Evolutionary conservation across 495 filamentous ascomycete species (phyloP), one percentile per base, ranked within the genome.

Genomic region (Astrothelium macrocarpum): DNA sequence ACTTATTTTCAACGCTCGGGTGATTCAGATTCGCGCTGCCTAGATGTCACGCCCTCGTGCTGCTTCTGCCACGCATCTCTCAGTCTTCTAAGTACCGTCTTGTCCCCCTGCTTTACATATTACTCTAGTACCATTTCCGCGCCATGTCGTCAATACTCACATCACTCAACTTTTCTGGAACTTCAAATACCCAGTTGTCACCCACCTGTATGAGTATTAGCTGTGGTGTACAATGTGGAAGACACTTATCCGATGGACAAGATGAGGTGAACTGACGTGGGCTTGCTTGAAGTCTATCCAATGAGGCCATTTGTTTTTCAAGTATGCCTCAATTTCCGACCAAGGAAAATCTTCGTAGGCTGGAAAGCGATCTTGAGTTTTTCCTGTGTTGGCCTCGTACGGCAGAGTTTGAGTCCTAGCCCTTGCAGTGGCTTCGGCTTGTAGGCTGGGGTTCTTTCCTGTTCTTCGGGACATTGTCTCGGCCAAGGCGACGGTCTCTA

Each of bases 271-370:
- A 29, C 60, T n/a, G 20, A 62, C 60, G 23, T 43, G 29, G 14
- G 18, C 42, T 36, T 46, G 20, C 4, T 62, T 62, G 43, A 49
- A 62, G 36, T 53, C 31, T 16, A 26, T 62, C 61, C 61, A 62
- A 31, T 53, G 3, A 11, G 61, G 61, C 36, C 34, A 62, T 16
- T 49, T 25, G 2, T 36, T 11, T 42, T 36, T 62, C 61, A 62
- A 53, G 34, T 7, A 62, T 10, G 36, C 61, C 31, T 62, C 61
- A 53, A 53, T 62, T 26, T 62, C 53, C 61, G 36, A 11, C 61
- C 61, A 53, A 18, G 34, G 36, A 31, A 62, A 62, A 31, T 62
- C 23, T 2, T 62, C 36, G 32, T 62, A 62, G 36, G 61, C 61
- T 26, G 61, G 26, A 10, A 25, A 62, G 20, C 26, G 53, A 29